Conservation (phyloP, 768 basidiomycete species). For the Xerocomellus dryophilus region DNA sequence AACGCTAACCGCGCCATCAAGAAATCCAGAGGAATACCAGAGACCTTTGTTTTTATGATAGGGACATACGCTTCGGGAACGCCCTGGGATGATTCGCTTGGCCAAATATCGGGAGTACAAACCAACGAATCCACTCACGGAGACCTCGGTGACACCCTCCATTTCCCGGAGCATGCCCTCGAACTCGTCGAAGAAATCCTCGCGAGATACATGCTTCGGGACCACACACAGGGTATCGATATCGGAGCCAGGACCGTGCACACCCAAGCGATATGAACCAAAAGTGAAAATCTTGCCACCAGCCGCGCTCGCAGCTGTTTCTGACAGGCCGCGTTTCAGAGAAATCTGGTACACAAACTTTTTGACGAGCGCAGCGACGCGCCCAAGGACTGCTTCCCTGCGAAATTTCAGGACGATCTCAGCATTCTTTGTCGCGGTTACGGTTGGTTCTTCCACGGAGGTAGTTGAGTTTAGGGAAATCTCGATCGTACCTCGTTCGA, state of each 20-base stretch:
- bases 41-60: conserved; percentile 87
- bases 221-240: conserved; percentile 99
- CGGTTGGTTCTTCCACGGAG: conserved; percentile 1
- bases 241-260: conserved; percentile 93
- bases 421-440: conserved; percentile 13
- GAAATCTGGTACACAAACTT: conserved; percentile 87
- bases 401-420: conserved; percentile 20
- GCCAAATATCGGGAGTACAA: neutral
- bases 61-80: conserved; percentile 98
- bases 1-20: conserved; percentile 86
- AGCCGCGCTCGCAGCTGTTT: conserved; percentile 80
- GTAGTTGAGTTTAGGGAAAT: conserved; percentile 7
- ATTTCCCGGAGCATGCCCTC: conserved; percentile 81
- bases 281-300: conserved; percentile 99
- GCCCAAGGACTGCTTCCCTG: conserved; percentile 92
- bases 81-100: conserved; percentile 49
- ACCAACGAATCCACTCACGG: conserved; percentile 53
- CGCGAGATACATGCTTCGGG: conserved; percentile 91
- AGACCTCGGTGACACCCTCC: conserved; percentile 84
- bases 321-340: conserved; percentile 77
- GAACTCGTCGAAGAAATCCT: conserved; percentile 93
- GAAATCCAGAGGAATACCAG: conserved; percentile 91
- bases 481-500: conserved; percentile 65
- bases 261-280: conserved; percentile 96
- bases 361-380: conserved; percentile 85